These are phyloP conservation scores for Cutaneotrichosporon sp. DNA, from an alignment of 1,284 basidiomycete species.

Conservation along the genomic window DNA sequence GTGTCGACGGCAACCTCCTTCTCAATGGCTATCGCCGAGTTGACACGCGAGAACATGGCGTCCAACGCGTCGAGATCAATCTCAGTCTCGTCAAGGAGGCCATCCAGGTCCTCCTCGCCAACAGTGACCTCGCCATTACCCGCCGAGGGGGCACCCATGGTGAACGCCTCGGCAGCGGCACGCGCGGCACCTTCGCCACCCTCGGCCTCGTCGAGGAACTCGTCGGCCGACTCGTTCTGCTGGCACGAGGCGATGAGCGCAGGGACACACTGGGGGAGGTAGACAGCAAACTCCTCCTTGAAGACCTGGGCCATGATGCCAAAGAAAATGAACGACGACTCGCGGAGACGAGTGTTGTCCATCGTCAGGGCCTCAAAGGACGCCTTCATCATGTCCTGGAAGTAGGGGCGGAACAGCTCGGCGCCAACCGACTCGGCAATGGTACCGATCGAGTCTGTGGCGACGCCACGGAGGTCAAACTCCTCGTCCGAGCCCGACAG, in stretches of 20 bases:
- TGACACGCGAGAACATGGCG: conserved; percentile 60
- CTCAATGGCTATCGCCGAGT: conserved; percentile 95
- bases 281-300: conserved; percentile 85
- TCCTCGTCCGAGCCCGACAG: conserved; percentile 69
- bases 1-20: conserved; percentile 99
- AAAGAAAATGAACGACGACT: conserved; percentile 98
- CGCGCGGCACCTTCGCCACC: conserved; percentile 31
- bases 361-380: conserved; percentile 87
- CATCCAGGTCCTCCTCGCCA: conserved; percentile 48
- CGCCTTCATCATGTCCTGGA: conserved; percentile 90
- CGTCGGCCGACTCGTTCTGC: conserved; percentile 60
- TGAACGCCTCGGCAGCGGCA: conserved; percentile 52
- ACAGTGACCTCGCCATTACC: conserved; percentile 46
- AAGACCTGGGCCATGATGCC: conserved; percentile 97
- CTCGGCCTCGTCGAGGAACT: conserved; percentile 60
- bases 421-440: conserved; percentile 95
- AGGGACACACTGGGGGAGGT: conserved; percentile 81
- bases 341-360: conserved; percentile 76
- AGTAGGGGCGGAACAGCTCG: conserved; percentile 92
- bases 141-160: conserved; percentile 61
- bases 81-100: conserved; percentile 60
- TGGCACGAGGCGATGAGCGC: conserved; percentile 77
- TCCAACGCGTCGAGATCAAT: conserved; percentile 77
- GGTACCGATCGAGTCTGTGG: conserved; percentile 97
- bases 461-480: conserved; percentile 86